phyloP scores from a whole-genome alignment of 225 moss, liverwort and hornwort genomes.

The Physcomitrellopsis africana region DNA sequence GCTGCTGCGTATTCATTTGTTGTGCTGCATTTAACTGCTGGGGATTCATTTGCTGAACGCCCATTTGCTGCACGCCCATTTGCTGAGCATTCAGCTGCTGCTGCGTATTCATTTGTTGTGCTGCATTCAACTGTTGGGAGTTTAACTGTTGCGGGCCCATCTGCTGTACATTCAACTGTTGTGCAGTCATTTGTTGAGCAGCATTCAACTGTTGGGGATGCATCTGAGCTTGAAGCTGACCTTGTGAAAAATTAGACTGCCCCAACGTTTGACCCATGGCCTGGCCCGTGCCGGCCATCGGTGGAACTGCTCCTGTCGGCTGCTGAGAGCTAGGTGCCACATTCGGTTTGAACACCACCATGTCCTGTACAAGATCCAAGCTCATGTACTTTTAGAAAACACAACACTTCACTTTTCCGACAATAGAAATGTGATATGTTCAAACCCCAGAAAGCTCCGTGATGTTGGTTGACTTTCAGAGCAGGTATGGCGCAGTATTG shows the following conservation, averaged over 20 bases:
- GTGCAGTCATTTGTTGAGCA: constrained; percentile 27
- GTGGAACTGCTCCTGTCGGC: constrained; percentile 53
- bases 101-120: constrained; percentile 29
- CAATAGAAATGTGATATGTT: background rate
- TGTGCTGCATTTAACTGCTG: constrained; percentile 31
- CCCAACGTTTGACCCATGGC: constrained; percentile 51
- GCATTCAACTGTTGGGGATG: constrained; percentile 36
- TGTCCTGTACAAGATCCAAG: constrained; percentile 62
- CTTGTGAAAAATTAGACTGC: constrained; percentile 57
- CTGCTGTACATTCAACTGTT: constrained; percentile 21
- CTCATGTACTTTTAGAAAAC: constrained; percentile 1
- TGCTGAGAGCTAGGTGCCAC: constrained; percentile 63
- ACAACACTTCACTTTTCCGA: background rate
- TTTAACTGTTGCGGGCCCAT: no score
- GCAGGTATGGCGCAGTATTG: background rate
- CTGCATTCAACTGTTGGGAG: no score
- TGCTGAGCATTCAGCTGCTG: constrained; percentile 20
- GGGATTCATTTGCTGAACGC: constrained; percentile 42
- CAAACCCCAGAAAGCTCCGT: background rate
- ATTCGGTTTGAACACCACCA: constrained; percentile 95
- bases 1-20: constrained; percentile 30
- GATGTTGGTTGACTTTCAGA: constrained; percentile 9
- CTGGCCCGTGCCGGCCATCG: constrained; percentile 52
- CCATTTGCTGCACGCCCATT: no score
- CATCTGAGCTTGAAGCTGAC: constrained; percentile 66